A percentile compares a stretch with the other conserved stretches of the same genome.
Evolutionary conservation across 2,329 filamentous ascomycete genomes (phyloP).

Genomic region (Clonostachys sp.): DNA sequence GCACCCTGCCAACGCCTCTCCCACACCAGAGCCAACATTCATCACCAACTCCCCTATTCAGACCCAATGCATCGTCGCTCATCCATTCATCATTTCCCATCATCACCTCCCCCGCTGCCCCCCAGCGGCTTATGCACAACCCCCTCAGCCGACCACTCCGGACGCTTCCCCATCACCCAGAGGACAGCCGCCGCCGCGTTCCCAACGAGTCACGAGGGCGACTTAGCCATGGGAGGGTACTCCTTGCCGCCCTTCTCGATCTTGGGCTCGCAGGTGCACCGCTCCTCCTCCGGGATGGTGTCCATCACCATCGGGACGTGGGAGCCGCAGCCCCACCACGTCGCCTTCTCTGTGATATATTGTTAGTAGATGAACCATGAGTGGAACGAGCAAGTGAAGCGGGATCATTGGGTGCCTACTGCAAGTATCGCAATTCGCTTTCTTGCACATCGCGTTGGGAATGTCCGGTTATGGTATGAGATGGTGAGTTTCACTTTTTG

Average conservation of each 20-base stretch:
- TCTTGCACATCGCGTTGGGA: slow-evolving; percentile 53
- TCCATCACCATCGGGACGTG: slow-evolving; percentile 62
- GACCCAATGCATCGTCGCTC: too few relatives aligned
- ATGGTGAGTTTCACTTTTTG: too few relatives aligned
- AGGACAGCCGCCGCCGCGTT: slow-evolving; percentile 17
- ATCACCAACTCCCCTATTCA: too few relatives aligned
- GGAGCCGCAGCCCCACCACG: slow-evolving; percentile 62
- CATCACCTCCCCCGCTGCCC: too few relatives aligned
- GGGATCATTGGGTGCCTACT: slow-evolving; percentile 37
- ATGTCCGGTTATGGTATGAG: too few relatives aligned
- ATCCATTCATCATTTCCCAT: too few relatives aligned
- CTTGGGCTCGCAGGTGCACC: slow-evolving; percentile 63
- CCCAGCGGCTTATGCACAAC: slow-evolving; percentile 18
- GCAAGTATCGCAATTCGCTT: slow-evolving; percentile 57
- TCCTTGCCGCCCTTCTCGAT: slow-evolving; percentile 54
- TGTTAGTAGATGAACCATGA: not conserved
- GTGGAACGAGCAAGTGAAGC: not conserved
- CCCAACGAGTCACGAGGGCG: slow-evolving; percentile 29
- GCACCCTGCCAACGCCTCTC: too few relatives aligned
- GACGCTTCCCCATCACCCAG: slow-evolving; percentile 16
- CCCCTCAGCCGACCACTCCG: slow-evolving; percentile 18
- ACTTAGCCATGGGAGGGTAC: slow-evolving; percentile 60
- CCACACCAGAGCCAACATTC: too few relatives aligned
- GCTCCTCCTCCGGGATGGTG: slow-evolving; percentile 47
- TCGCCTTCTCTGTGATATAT: slow-evolving; percentile 42